phyloP scores from a whole-genome alignment of 2,329 filamentous ascomycete species.

The Diaporthe batatas region DNA sequence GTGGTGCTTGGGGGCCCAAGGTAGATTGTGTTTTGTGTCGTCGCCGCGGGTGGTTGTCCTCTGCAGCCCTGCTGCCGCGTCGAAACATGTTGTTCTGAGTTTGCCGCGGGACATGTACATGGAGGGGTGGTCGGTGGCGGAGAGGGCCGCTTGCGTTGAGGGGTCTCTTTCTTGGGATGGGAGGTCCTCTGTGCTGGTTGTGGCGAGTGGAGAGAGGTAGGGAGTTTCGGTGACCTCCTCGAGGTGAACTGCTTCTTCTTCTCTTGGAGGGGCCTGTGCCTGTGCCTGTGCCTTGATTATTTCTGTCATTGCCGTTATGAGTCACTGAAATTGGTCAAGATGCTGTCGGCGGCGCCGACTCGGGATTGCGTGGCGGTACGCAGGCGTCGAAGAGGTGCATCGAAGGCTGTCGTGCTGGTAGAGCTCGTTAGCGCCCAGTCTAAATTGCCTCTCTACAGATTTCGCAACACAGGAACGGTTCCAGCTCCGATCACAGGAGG shows the following conservation, averaged over 20 bases:
- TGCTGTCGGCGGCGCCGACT: neutral
- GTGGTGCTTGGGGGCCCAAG: conserved; percentile 20
- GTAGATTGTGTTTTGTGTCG: conserved; percentile 38
- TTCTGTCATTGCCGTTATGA: neutral
- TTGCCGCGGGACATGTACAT: conserved; percentile 38
- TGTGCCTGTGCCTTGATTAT: neutral
- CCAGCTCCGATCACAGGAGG: neutral
- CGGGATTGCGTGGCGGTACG: conserved; percentile 27
- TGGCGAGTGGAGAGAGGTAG: conserved; percentile 34
- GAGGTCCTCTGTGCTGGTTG: neutral
- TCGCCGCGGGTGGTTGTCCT: neutral
- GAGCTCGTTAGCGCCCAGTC: too few species aligned
- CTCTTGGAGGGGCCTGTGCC: neutral
- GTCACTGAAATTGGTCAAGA: neutral
- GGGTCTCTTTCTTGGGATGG: neutral
- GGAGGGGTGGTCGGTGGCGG: conserved; percentile 32
- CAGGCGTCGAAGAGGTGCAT: conserved; percentile 46
- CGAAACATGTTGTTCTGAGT: conserved; percentile 30
- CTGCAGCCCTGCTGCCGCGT: conserved; percentile 27
- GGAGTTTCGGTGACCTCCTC: conserved; percentile 28
- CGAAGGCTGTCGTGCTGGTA: conserved; percentile 34
- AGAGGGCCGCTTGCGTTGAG: conserved; percentile 11
- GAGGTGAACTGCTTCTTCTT: neutral
- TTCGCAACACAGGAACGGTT: too few species aligned
- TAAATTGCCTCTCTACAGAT: too few species aligned